Conservation (phyloP, 2,329 filamentous ascomycete genomes). For the Malbranchea zuffiana region DNA sequence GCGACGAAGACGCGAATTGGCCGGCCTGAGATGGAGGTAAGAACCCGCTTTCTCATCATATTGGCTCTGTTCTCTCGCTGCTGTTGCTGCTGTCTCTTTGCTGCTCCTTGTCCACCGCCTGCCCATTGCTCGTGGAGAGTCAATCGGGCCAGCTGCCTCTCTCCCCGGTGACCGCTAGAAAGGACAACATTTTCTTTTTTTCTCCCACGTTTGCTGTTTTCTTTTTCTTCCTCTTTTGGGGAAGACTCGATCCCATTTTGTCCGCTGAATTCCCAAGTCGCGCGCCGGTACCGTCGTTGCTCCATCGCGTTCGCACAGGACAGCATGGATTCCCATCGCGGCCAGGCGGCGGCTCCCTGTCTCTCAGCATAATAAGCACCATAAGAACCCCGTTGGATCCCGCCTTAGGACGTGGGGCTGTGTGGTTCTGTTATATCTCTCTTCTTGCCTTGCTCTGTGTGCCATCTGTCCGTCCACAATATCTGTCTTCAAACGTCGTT, state of each 20-base stretch:
- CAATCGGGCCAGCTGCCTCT: constrained; percentile 2
- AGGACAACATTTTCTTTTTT: constrained; percentile 1
- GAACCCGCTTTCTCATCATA: no score
- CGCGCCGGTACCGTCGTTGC: constrained; percentile 3
- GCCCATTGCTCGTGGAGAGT: constrained; percentile 2
- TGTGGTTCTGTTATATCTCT: not conserved
- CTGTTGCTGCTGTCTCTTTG: constrained; percentile 1
- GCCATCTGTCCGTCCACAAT: no score
- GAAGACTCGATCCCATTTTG: constrained; percentile 3
- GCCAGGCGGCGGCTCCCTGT: constrained; percentile 2
- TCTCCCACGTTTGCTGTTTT: constrained; percentile 3
- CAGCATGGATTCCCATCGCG: constrained; percentile 5
- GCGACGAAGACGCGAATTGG: constrained; percentile 5
- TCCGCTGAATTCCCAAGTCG: no score
- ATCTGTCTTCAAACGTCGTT: no score
- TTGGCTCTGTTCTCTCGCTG: constrained; percentile 10
- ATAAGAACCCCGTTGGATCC: constrained; percentile 3
- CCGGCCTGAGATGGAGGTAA: constrained; percentile 16
- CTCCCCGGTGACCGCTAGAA: constrained; percentile 5
- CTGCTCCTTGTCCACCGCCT: constrained; percentile 4
- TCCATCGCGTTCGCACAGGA: not conserved
- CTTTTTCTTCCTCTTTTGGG: constrained; percentile 6
- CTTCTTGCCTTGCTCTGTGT: not conserved
- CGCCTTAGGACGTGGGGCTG: not conserved
- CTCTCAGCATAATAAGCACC: constrained; percentile 4